Conservation (phyloP, 371 early-diverging fungal genomes). For the Lichtheimia ornata region DNA sequence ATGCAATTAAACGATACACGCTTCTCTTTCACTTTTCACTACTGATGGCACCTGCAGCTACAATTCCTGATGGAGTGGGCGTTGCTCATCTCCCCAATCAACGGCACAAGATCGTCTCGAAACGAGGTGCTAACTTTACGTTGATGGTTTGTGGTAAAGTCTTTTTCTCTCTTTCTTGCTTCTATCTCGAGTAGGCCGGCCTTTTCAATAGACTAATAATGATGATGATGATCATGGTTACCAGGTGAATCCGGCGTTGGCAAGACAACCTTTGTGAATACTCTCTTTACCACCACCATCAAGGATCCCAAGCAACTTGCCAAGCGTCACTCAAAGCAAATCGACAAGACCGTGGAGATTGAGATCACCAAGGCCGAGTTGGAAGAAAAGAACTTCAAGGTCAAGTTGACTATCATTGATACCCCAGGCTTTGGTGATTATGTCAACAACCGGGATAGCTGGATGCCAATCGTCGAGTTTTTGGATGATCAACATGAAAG, state of each 20-base stretch:
- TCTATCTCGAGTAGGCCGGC: slow-evolving; percentile 1
- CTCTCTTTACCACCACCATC: slow-evolving; percentile 74
- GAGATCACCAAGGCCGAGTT: slow-evolving; percentile 74
- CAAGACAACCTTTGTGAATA: slow-evolving; percentile 87
- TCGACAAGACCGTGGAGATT: slow-evolving; percentile 79
- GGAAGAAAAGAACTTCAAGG: slow-evolving; percentile 96
- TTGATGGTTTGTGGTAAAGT: slow-evolving; percentile 91
- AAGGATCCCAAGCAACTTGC: slow-evolving; percentile 63
- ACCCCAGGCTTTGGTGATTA: slow-evolving; percentile 95
- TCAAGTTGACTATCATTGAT: slow-evolving; percentile 90
- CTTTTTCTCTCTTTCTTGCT: not conserved
- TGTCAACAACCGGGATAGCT: slow-evolving; percentile 72
- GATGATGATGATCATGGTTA: not conserved
- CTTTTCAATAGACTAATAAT: not conserved
- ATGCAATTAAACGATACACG: not conserved
- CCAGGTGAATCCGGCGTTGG: slow-evolving; percentile 56
- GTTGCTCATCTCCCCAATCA: slow-evolving; percentile 97
- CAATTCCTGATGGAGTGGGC: slow-evolving; percentile 70
- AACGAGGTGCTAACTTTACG: slow-evolving; percentile 89
- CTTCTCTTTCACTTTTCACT: not conserved
- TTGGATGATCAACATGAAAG: slow-evolving; percentile 95
- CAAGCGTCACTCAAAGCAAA: slow-evolving; percentile 54
- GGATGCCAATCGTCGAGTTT: slow-evolving; percentile 78
- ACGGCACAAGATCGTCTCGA: slow-evolving; percentile 89
- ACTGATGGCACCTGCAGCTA: slow-evolving; percentile 35